These are phyloP conservation scores for Podospora fimiseda DNA, from an alignment of 495 filamentous ascomycete genomes.

Conservation along the genomic window DNA sequence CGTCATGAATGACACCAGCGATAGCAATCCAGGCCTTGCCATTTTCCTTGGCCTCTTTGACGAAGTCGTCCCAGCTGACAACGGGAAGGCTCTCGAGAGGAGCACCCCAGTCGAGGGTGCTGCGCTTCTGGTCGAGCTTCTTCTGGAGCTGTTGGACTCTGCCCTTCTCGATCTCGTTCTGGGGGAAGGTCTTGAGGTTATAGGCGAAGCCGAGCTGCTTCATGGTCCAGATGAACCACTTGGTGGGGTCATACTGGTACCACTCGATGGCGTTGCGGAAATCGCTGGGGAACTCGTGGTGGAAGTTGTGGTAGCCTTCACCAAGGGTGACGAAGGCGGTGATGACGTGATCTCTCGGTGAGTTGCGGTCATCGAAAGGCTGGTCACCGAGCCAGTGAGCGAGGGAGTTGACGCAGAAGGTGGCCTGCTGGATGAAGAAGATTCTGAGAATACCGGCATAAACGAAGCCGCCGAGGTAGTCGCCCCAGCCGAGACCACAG, in stretches of 20 bases:
- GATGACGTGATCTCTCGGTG: constrained; percentile 91
- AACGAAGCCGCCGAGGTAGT: constrained; percentile 86
- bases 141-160: constrained; percentile 95
- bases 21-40: constrained; percentile 83
- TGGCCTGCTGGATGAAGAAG: constrained; percentile 98
- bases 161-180: constrained; percentile 99
- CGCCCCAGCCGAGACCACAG: constrained; percentile 81
- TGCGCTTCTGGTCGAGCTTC: constrained; percentile 96
- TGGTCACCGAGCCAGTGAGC: constrained; percentile 99
- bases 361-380: constrained; percentile 98
- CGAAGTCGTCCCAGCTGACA: constrained; percentile 93
- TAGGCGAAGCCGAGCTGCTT: constrained; percentile 92
- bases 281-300: constrained; percentile 98
- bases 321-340: constrained; percentile 93
- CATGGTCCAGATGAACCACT: constrained; percentile 92
- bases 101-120: constrained; percentile 88
- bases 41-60: constrained; percentile 64
- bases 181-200: constrained; percentile 93
- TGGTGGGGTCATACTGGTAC: constrained; percentile 98
- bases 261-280: constrained; percentile 98
- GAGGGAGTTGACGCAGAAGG: constrained; percentile 98
- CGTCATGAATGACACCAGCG: constrained; percentile 94
- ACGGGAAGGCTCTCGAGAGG: constrained; percentile 92
- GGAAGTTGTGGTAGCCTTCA: constrained; percentile 99
- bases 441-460: constrained; percentile 94